phyloP scores from a whole-genome alignment of 306 rosid species.

The Astragalus glycyphyllos region DNA sequence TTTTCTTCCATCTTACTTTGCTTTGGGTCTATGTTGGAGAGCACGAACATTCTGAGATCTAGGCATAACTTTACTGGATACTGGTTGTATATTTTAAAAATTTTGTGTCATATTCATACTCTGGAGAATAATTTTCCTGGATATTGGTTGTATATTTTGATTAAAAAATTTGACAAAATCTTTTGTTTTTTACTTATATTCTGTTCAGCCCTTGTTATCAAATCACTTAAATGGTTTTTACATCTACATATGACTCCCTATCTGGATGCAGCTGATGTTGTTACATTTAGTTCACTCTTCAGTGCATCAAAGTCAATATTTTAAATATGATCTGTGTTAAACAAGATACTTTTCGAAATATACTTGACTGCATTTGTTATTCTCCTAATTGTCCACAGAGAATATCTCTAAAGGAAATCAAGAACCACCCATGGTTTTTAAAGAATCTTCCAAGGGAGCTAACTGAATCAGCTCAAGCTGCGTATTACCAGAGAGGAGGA shows the following conservation, averaged over 20 bases:
- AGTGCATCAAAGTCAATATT: background rate
- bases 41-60: background rate
- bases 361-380: conserved; percentile 32
- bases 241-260: background rate
- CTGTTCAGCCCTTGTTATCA: background rate
- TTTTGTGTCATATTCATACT: conserved; percentile 10
- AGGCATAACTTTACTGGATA: no score
- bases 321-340: background rate
- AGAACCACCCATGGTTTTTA: conserved; percentile 83
- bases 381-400: conserved; percentile 55
- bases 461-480: conserved; percentile 71
- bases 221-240: conserved; percentile 2
- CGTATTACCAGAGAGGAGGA: conserved; percentile 70
- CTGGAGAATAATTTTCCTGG: conserved; percentile 4
- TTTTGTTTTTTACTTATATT: background rate
- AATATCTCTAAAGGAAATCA: conserved; percentile 72
- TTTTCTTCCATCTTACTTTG: background rate
- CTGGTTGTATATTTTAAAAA: no score
- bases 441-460: conserved; percentile 92
- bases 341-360: conserved; percentile 24
- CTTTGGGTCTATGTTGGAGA: background rate
- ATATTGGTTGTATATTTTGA: background rate
- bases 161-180: no score
- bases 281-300: background rate
- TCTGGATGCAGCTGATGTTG: background rate